These are phyloP conservation scores for Cardiosporidium cionae DNA, from an alignment of 169 alveolate species.

Conservation along the genomic window DNA sequence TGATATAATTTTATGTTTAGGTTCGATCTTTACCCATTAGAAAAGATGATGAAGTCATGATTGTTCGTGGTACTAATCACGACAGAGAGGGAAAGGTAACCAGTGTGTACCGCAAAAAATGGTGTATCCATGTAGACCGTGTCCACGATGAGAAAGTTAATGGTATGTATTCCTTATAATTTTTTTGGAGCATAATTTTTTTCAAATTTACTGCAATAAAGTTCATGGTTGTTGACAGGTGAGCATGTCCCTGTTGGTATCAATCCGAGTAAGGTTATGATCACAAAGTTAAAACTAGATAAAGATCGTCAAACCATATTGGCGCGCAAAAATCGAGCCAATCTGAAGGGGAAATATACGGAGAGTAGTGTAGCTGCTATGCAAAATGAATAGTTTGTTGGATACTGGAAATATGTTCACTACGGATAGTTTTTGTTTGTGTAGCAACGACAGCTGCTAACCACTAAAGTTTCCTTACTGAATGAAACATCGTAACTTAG, in stretches of 20 bases:
- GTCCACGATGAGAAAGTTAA: slow-evolving; percentile 89
- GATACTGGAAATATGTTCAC: too few relatives aligned
- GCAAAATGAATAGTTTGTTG: slow-evolving; percentile 10
- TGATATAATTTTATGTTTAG: slow-evolving; percentile 17
- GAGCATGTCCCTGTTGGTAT: slow-evolving; percentile 81
- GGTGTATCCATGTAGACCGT: slow-evolving; percentile 91
- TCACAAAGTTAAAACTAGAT: slow-evolving; percentile 85
- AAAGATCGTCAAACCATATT: slow-evolving; percentile 46
- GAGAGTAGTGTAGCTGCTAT: slow-evolving; percentile 16
- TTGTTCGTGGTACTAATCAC: slow-evolving; percentile 90
- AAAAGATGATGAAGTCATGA: slow-evolving; percentile 95
- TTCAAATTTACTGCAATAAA: background rate
- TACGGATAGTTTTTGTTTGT: too few relatives aligned
- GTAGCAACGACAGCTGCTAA: too few relatives aligned
- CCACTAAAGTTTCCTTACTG: too few relatives aligned
- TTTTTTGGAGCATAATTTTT: background rate
- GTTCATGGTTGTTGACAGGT: slow-evolving; percentile 38
- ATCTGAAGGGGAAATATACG: slow-evolving; percentile 36
- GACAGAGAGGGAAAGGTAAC: slow-evolving; percentile 96
- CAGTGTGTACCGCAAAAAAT: slow-evolving; percentile 93
- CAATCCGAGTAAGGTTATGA: slow-evolving; percentile 91
- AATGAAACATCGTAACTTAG: too few relatives aligned
- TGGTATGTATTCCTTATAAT: slow-evolving; percentile 38
- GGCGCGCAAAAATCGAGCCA: slow-evolving; percentile 35
- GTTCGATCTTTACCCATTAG: slow-evolving; percentile 94